Conservation (phyloP, 257 asterid genomes). For the Coffea eugenioides region DNA sequence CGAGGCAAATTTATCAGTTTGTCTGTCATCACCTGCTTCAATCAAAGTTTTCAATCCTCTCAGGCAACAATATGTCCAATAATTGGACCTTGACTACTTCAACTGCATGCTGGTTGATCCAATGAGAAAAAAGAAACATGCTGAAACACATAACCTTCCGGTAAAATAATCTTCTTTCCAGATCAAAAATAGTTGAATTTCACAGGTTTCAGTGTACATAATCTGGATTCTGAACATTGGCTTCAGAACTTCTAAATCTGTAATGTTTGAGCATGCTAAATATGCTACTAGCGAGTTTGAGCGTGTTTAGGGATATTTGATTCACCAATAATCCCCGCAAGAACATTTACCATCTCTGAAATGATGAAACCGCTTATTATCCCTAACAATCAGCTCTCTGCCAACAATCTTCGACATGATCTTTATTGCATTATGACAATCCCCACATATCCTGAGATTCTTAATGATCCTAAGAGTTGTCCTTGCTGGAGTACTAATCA, state of each 20-base stretch:
- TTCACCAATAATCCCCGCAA: constrained; percentile 33
- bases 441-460: constrained; percentile 36
- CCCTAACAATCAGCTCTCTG: constrained; percentile 34
- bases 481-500: constrained; percentile 30
- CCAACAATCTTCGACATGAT: constrained; percentile 37
- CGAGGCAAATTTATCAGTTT: neutral
- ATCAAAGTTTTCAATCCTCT: neutral
- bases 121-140: neutral
- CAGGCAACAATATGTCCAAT: neutral
- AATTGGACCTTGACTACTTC: neutral
- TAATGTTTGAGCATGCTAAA: neutral
- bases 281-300: neutral
- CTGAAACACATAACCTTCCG: neutral
- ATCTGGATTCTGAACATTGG: neutral
- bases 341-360: constrained; percentile 35
- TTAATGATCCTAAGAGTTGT: constrained; percentile 33
- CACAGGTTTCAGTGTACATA: neutral
- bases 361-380: constrained; percentile 33
- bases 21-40: neutral
- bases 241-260: neutral
- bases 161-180: neutral
- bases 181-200: neutral
- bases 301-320: neutral
- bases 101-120: neutral
- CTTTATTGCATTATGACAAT: constrained; percentile 33